phyloP scores from a whole-genome alignment of 2,329 filamentous ascomycete genomes.

The Penicillium sclerotigenum region DNA sequence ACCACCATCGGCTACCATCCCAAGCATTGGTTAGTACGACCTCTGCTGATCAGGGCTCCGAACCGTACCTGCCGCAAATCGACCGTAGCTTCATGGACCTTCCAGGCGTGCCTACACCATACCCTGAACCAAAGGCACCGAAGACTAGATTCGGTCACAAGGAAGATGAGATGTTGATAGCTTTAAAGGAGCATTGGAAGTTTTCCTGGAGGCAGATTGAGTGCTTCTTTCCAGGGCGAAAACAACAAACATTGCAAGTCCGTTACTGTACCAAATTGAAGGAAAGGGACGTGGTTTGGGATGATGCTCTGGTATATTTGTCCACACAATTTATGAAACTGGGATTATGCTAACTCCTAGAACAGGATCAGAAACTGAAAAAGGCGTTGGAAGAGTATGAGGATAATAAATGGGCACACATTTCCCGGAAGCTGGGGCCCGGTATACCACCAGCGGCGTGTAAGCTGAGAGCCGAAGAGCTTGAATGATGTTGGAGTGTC shows the following conservation, averaged over 20 bases:
- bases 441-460: constrained; percentile 86
- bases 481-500: constrained; percentile 10
- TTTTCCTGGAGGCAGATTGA: constrained; percentile 97
- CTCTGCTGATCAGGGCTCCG: constrained; percentile 45
- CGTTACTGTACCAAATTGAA: constrained; percentile 94
- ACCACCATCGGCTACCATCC: constrained; percentile 77
- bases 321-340: not conserved
- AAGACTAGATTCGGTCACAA: constrained; percentile 1
- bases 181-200: constrained; percentile 91
- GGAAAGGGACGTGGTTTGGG: constrained; percentile 91
- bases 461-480: constrained; percentile 67
- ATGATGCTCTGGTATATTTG: constrained; percentile 73
- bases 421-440: constrained; percentile 84
- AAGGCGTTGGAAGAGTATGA: constrained; percentile 43
- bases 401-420: constrained; percentile 82
- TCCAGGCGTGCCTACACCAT: constrained; percentile 80
- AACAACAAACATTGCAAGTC: constrained; percentile 86
- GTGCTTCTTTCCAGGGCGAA: constrained; percentile 89
- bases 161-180: constrained; percentile 79
- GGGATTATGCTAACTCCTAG: not conserved
- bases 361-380: constrained; percentile 38
- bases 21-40: constrained; percentile 65
- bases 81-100: constrained; percentile 78
- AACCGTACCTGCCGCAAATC: not conserved
- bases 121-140: constrained; percentile 58